phyloP scores from a whole-genome alignment of 768 basidiomycete genomes.

The Rhodotorula kratochvilovae region DNA sequence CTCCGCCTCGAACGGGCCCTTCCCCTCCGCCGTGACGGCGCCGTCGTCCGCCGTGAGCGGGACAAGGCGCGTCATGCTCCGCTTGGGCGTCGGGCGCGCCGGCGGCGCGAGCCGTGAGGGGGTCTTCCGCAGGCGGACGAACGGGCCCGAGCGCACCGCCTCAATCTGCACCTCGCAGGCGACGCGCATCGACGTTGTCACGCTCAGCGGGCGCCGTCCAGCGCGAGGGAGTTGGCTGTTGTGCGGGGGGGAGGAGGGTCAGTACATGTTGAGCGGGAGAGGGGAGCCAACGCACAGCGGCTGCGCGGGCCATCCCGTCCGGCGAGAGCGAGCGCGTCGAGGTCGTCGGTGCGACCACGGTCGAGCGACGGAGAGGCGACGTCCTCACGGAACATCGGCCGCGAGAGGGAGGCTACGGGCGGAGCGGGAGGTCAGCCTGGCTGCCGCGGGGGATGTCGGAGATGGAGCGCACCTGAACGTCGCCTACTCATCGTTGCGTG shows the following conservation, averaged over 20 bases:
- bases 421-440: neutral
- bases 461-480: neutral
- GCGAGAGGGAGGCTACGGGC: slow-evolving; percentile 5
- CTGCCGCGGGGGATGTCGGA: too few relatives aligned
- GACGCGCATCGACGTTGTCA: neutral
- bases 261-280: neutral
- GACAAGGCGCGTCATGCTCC: slow-evolving; percentile 5
- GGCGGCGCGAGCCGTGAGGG: neutral
- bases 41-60: neutral
- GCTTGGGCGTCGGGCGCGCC: neutral
- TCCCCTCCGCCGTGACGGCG: neutral
- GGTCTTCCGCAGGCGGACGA: neutral
- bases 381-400: neutral
- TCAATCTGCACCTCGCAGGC: slow-evolving; percentile 1
- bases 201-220: too few relatives aligned
- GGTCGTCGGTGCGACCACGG: fast-evolving
- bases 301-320: neutral
- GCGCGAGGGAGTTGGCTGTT: neutral
- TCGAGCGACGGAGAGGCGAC: neutral
- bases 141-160: neutral
- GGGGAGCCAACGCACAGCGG: neutral
- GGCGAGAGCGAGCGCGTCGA: neutral
- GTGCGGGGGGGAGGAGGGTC: neutral
- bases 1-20: slow-evolving; percentile 7
- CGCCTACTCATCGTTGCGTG: neutral